Evolutionary conservation across 768 basidiomycete genomes (phyloP).

Genomic region (Mycena kentingensis): DNA sequence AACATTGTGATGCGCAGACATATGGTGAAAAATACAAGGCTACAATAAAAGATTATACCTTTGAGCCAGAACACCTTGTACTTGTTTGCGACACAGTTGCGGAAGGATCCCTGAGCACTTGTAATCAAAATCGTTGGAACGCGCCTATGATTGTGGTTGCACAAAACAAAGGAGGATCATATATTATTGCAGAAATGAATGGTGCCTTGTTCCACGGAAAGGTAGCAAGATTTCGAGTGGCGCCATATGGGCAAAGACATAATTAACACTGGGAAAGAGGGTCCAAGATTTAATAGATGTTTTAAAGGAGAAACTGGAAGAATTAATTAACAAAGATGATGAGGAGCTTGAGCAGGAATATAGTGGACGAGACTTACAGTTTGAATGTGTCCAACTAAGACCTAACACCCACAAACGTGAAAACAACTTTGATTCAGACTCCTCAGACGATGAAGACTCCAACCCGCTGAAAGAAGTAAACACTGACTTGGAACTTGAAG

Average conservation of each 20-base stretch:
- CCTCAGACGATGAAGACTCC: too few species aligned
- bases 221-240: conserved; percentile 6
- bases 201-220: neutral
- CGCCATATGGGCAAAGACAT: neutral
- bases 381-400: too few species aligned
- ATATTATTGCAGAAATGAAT: too few species aligned
- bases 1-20: conserved; percentile 5
- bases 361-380: too few species aligned
- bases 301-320: neutral
- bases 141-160: conserved; percentile 24
- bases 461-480: too few species aligned
- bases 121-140: conserved; percentile 17
- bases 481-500: too few species aligned
- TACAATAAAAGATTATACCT: conserved; percentile 15
- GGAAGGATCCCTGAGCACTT: conserved; percentile 20
- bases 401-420: too few species aligned
- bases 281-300: conserved; percentile 5
- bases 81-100: conserved; percentile 23
- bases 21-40: conserved; percentile 23
- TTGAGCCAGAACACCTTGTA: conserved; percentile 23
- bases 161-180: conserved; percentile 1
- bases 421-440: too few species aligned
- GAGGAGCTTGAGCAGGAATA: too few species aligned
- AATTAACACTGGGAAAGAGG: neutral
- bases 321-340: neutral